phyloP scores from a whole-genome alignment of 306 rosid species.

The Parietaria judaica region DNA sequence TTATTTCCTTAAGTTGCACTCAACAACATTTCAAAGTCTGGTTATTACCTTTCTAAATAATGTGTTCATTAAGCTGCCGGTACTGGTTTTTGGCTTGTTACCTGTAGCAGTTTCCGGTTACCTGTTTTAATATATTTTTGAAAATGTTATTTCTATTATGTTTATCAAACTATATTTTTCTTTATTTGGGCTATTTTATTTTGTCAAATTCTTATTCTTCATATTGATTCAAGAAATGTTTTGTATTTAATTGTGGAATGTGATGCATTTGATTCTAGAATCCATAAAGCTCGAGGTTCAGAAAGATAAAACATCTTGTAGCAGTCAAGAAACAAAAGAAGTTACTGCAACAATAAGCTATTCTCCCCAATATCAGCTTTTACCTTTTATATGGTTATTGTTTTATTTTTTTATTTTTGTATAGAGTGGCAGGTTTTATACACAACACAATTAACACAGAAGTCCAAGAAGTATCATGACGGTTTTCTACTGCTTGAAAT shows the following conservation, averaged over 20 bases:
- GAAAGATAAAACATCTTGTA: background rate
- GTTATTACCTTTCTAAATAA: no score
- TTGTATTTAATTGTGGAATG: background rate
- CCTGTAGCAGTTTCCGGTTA: no score
- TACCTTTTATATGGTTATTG: conserved; percentile 5
- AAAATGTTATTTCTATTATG: no score
- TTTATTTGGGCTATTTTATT: no score
- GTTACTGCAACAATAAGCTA: conserved; percentile 4
- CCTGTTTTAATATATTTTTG: no score
- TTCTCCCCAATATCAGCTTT: conserved; percentile 12
- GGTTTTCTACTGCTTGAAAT: conserved; percentile 47
- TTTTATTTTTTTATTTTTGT: conserved; percentile 3
- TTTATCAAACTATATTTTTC: no score
- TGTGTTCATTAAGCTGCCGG: no score
- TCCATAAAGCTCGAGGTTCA: conserved; percentile 5
- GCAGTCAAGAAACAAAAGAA: conserved; percentile 5
- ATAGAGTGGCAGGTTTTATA: conserved; percentile 65
- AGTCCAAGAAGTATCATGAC: conserved; percentile 61
- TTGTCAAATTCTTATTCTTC: no score
- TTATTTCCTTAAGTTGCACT: conserved; percentile 4
- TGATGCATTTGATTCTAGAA: conserved; percentile 3
- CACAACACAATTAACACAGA: conserved; percentile 57
- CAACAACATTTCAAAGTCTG: background rate
- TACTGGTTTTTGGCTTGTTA: no score
- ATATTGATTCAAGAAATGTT: no score